Evolutionary conservation across 176 grass and related monocot species (phyloP).

Genomic region (Paspalum vaginatum): DNA sequence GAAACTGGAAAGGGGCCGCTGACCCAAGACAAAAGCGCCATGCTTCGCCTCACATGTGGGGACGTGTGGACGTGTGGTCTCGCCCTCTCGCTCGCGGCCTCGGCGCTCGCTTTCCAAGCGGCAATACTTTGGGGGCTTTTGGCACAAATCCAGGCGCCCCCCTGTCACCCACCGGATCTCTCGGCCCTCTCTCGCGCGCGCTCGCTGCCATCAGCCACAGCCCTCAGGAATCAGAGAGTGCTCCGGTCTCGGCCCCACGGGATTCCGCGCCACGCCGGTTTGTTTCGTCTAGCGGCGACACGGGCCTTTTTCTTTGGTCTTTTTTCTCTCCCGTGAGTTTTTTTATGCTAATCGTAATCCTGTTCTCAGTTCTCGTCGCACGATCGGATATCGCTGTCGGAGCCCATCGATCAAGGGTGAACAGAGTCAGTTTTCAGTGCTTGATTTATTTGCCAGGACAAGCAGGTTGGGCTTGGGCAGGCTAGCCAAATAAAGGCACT

Average conservation of each 20-base stretch:
- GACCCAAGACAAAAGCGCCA: constrained; percentile 36
- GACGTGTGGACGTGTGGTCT: no score
- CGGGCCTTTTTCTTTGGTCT: neutral
- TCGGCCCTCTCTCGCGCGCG: no score
- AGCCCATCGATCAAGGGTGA: neutral
- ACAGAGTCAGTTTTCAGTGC: no score
- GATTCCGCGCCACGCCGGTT: constrained; percentile 6
- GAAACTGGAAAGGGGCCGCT: neutral
- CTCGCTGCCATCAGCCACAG: no score
- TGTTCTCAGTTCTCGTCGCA: neutral
- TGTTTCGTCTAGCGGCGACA: constrained; percentile 3
- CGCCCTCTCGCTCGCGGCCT: no score
- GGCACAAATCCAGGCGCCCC: constrained; percentile 41
- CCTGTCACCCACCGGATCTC: constrained; percentile 29
- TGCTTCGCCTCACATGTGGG: no score
- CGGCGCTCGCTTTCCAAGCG: constrained; percentile 14
- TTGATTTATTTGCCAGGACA: no score
- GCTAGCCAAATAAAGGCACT: no score
- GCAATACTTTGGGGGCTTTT: constrained; percentile 24
- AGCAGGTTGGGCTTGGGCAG: no score
- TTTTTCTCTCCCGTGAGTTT: neutral
- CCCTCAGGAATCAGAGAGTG: neutral
- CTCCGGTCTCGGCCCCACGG: neutral
- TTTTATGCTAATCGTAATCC: neutral
- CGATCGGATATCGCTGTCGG: neutral